Evolutionary conservation across 23 red algal species (phyloP).

Genomic region (Gracilaria vermiculophylla): DNA sequence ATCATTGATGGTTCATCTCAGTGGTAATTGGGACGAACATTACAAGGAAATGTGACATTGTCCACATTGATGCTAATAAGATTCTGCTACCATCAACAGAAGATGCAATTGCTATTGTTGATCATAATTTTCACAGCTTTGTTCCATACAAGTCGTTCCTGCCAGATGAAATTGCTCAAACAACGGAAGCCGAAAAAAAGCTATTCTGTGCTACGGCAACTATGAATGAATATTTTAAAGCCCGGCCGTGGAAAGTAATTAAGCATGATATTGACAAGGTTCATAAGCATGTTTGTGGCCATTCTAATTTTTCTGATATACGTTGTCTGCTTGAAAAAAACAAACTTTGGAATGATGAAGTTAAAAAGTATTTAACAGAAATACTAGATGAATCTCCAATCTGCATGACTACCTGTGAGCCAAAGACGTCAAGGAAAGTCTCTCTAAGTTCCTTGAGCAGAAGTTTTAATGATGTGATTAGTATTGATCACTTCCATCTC

Average conservation of each 20-base stretch:
- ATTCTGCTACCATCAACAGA: not conserved
- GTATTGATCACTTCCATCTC: conserved; percentile 12
- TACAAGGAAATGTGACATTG: not conserved
- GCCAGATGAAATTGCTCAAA: not conserved
- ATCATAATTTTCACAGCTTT: conserved; percentile 32
- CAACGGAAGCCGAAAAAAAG: not conserved
- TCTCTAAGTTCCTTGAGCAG: not conserved
- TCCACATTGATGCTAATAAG: not conserved
- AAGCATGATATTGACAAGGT: conserved; percentile 28
- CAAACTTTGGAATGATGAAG: not conserved
- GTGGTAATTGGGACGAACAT: conserved; percentile 6
- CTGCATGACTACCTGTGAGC: not conserved
- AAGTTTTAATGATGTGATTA: conserved; percentile 7
- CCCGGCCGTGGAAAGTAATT: not conserved
- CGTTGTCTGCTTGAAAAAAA: not conserved
- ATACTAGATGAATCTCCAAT: conserved; percentile 20
- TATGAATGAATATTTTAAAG: not conserved
- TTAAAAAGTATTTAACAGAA: conserved; percentile 5
- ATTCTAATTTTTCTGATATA: conserved; percentile 11
- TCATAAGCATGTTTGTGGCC: not conserved
- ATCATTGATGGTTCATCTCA: conserved; percentile 7
- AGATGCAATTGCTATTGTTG: not conserved
- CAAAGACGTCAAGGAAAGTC: conserved; percentile 2
- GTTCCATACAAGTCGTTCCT: not conserved
- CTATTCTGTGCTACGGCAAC: not conserved